phyloP scores from a whole-genome alignment of 2,329 filamentous ascomycete genomes.

The Penicillium sp. region DNA sequence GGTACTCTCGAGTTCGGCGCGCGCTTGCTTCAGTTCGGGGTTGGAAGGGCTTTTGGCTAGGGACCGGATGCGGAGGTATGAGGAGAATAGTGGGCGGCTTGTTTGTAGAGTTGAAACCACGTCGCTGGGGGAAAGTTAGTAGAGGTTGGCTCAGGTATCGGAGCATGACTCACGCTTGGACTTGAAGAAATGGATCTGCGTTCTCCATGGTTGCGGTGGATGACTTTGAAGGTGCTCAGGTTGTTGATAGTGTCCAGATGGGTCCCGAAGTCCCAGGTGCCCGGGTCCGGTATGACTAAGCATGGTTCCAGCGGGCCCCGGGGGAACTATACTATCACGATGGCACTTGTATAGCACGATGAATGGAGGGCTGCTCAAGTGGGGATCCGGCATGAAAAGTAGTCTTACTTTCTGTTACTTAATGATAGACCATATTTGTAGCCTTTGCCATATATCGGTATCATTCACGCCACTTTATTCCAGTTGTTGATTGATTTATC shows the following conservation, averaged over 20 bases:
- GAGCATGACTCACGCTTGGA: constrained; percentile 44
- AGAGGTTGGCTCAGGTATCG: constrained; percentile 1
- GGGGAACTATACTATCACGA: too few relatives aligned
- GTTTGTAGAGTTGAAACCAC: constrained; percentile 79
- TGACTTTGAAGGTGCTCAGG: background rate
- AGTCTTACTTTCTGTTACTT: too few relatives aligned
- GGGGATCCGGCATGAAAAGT: too few relatives aligned
- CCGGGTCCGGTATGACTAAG: background rate
- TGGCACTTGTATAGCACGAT: too few relatives aligned
- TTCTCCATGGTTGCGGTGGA: constrained; percentile 33
- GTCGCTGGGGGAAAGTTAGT: constrained; percentile 62
- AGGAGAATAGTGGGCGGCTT: constrained; percentile 85
- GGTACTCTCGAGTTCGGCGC: constrained; percentile 76
- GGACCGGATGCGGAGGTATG: constrained; percentile 93
- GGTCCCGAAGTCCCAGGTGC: background rate
- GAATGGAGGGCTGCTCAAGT: too few relatives aligned
- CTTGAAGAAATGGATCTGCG: constrained; percentile 51
- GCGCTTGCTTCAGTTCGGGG: constrained; percentile 67
- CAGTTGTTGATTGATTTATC: too few relatives aligned
- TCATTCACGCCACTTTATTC: too few relatives aligned
- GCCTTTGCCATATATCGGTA: too few relatives aligned
- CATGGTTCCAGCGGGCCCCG: too few relatives aligned
- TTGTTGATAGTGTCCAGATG: constrained; percentile 10
- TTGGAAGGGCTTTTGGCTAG: constrained; percentile 71
- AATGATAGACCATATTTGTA: too few relatives aligned